A percentile compares a stretch with the other conserved stretches of the same genome.
phyloP scores from a whole-genome alignment of 1,284 basidiomycete species.

The Ustilago bromivora region DNA sequence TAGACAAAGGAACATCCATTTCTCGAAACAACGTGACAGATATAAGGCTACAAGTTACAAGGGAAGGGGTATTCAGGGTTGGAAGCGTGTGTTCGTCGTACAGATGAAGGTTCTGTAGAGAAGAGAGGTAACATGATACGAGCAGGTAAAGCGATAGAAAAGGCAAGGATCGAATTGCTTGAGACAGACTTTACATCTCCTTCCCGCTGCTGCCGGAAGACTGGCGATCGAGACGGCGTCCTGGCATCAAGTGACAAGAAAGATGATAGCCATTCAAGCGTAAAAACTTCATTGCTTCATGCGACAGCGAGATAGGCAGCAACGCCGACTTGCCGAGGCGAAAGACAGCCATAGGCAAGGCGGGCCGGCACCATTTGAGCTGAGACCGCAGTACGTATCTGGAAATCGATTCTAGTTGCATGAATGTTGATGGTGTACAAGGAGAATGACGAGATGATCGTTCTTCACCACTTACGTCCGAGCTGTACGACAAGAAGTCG shows the following conservation, averaged over 20 bases:
- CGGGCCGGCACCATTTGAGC: not conserved
- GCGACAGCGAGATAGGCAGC: not conserved
- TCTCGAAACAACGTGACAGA: not conserved
- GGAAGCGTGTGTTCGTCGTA: not conserved
- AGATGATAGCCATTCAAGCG: not conserved
- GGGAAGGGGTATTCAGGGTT: not conserved
- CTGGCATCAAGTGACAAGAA: too few relatives aligned
- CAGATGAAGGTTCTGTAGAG: not conserved
- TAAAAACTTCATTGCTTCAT: not conserved
- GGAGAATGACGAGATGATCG: not conserved
- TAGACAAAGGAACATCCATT: not conserved
- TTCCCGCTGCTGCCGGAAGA: conserved; percentile 38
- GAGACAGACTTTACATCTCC: conserved; percentile 13
- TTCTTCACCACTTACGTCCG: conserved; percentile 36
- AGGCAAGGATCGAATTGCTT: not conserved
- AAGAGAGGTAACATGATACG: too few relatives aligned
- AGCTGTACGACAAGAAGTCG: conserved; percentile 17
- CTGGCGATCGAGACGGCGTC: conserved; percentile 21
- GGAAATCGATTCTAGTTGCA: not conserved
- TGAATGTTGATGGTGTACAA: conserved; percentile 1
- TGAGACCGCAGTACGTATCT: not conserved
- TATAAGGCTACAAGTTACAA: conserved; percentile 1
- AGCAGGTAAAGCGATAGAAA: not conserved
- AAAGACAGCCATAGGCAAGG: not conserved
- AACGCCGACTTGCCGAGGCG: not conserved